These are phyloP conservation scores for Debaryomyces sp. DNA, from an alignment of 1,139 yeast genomes.

Conservation along the genomic window DNA sequence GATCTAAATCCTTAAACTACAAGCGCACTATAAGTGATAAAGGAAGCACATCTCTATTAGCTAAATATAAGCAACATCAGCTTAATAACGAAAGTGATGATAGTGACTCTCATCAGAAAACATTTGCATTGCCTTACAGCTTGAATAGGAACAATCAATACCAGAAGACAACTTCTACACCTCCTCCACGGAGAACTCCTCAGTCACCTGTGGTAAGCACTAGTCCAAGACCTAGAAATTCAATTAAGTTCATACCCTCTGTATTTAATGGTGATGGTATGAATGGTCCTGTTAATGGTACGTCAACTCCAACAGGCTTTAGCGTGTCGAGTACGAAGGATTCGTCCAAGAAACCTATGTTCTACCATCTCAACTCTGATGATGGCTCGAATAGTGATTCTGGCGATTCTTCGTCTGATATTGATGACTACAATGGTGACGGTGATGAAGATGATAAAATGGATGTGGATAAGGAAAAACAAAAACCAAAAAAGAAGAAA, in stretches of 20 bases:
- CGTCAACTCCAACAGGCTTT: constrained; percentile 11
- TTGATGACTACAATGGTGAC: constrained; percentile 8
- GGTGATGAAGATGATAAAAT: constrained; percentile 10
- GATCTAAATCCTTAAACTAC: constrained; percentile 37
- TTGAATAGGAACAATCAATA: constrained; percentile 5
- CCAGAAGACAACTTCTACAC: constrained; percentile 8
- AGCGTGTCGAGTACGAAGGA: neutral
- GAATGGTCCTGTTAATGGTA: constrained; percentile 16
- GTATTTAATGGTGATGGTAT: constrained; percentile 14
- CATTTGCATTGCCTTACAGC: constrained; percentile 29
- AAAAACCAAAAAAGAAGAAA: constrained; percentile 11
- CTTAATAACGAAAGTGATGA: constrained; percentile 14
- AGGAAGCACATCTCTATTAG: constrained; percentile 23
- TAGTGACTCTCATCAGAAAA: constrained; percentile 14
- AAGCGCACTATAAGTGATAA: constrained; percentile 16
- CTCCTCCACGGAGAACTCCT: constrained; percentile 11
- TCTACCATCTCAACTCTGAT: constrained; percentile 35
- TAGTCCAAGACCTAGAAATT: constrained; percentile 17
- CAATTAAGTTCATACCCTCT: constrained; percentile 38
- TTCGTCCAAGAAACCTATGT: constrained; percentile 24
- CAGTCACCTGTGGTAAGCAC: constrained; percentile 10
- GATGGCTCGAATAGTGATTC: constrained; percentile 15
- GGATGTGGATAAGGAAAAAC: constrained; percentile 12
- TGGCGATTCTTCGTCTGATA: constrained; percentile 5
- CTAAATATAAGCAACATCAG: constrained; percentile 29